Base-by-base conservation (phyloP, 371 early-diverging fungal genomes). In the Circinella umbellata region DNA sequence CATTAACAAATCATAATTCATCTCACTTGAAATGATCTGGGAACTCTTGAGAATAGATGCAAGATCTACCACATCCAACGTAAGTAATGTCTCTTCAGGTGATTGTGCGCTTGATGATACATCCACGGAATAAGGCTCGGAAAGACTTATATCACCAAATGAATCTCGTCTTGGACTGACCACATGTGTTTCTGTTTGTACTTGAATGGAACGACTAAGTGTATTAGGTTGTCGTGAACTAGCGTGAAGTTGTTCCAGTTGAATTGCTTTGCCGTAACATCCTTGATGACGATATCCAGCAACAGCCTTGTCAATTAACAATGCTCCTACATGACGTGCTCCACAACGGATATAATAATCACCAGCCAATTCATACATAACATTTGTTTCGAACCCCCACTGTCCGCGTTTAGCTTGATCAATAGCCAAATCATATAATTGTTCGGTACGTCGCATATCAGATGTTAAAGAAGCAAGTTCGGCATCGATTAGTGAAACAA, bases 1-100 rank as follows among this genome's bases (percentile, higher is more conserved):
- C 80, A 85, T 74, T 18, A 85, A 46, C 10, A 82, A 55, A n/a
- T 85, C 82, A 69, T 82, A 85, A 47, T 85, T 85, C 85, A 85
- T 82, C 61, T 85, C 85, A 39, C 85, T 85, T 6, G 85, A 85
- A 20, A 85, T 82, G 14, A 85, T 77, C 42, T 85, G 85, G 4
- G 80, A 79, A 49, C 85, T 85, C 68, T 85, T 85, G 42, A 85
- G 68, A 34, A 85, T 84, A 0, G 85, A 81, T 4, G 80, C 82
- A 36, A 85, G 63, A 67, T 85, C 82, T 6, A 81, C 82, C 4
- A 85, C 77, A 46, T 85, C 85, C 63, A 85, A 57, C 2, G 81
- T 72, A 36, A 85, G 60, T 14, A 85, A 35, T 0, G 78, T 79
- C 61, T 85, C 80, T 64, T 85, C 85, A 0, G 82, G 76, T 17